Conservation (phyloP, 192 early-diverging fungal species). For the Pilobolus umbonatus region DNA sequence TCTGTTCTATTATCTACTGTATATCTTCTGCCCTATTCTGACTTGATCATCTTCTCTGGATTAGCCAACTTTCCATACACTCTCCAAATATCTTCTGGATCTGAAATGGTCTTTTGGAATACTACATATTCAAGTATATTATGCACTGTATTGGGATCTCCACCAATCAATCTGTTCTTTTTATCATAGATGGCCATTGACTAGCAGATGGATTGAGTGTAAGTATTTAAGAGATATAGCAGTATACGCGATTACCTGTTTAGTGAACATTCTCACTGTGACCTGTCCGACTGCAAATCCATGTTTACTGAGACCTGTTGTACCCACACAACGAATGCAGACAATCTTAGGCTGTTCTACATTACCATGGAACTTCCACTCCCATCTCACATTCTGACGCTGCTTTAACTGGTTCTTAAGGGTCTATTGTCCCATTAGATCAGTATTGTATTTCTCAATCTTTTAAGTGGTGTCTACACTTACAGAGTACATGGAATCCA, state of each 20-base stretch:
- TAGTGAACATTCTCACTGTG: slow-evolving; percentile 60
- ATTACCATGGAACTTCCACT: slow-evolving; percentile 57
- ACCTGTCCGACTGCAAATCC: slow-evolving; percentile 54
- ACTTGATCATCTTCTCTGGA: slow-evolving; percentile 17
- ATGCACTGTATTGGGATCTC: slow-evolving; percentile 47
- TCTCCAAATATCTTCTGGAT: slow-evolving; percentile 56
- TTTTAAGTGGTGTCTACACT: background rate
- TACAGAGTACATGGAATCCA: slow-evolving; percentile 53
- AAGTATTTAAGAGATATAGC: background rate
- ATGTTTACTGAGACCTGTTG: slow-evolving; percentile 31
- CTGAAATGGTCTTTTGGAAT: slow-evolving; percentile 57
- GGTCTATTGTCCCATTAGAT: slow-evolving; percentile 28
- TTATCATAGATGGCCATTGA: slow-evolving; percentile 49
- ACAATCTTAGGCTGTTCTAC: slow-evolving; percentile 52
- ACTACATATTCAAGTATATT: slow-evolving; percentile 66
- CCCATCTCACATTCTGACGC: slow-evolving; percentile 42
- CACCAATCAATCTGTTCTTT: slow-evolving; percentile 39
- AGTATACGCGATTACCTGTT: slow-evolving; percentile 44
- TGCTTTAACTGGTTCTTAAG: slow-evolving; percentile 59
- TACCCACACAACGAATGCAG: slow-evolving; percentile 51
- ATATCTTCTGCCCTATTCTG: background rate
- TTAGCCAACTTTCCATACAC: slow-evolving; percentile 59
- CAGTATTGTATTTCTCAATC: background rate
- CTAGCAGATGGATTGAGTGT: slow-evolving; percentile 22
- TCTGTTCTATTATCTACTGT: background rate